phyloP scores from a whole-genome alignment of 2,329 filamentous ascomycete species.

The Monilinia fructicola region DNA sequence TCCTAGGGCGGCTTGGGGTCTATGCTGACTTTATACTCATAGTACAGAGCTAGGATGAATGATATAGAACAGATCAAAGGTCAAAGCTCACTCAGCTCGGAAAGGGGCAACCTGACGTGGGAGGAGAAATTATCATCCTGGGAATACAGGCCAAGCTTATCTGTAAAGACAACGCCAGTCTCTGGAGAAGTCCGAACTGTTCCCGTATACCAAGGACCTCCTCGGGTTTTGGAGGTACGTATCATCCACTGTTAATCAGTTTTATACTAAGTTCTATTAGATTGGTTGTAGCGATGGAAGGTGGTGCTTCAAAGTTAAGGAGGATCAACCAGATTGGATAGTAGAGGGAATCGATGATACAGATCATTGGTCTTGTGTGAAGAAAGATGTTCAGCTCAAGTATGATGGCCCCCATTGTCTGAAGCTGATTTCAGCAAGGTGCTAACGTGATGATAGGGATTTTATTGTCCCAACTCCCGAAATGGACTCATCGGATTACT shows the following conservation, averaged over 20 bases:
- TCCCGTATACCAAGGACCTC: conserved; percentile 29
- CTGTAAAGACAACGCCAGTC: conserved; percentile 6
- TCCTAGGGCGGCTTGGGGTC: neutral
- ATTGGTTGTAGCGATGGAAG: conserved; percentile 38
- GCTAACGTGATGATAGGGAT: conserved; percentile 29
- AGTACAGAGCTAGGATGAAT: conserved; percentile 32
- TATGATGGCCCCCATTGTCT: conserved; percentile 11
- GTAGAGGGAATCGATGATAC: conserved; percentile 39
- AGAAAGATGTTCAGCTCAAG: conserved; percentile 27
- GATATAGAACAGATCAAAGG: conserved; percentile 27
- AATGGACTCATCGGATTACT: conserved; percentile 31
- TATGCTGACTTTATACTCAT: conserved; percentile 10
- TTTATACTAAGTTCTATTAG: neutral
- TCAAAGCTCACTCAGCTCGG: conserved; percentile 1
- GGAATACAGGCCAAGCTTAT: conserved; percentile 30
- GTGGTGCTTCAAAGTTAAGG: conserved; percentile 38
- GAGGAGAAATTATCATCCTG: conserved; percentile 30
- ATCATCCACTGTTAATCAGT: neutral
- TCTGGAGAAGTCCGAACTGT: conserved; percentile 18
- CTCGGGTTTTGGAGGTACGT: conserved; percentile 34
- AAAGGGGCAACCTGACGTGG: conserved; percentile 7
- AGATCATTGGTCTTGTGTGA: conserved; percentile 35
- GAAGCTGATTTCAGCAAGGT: neutral
- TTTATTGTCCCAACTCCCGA: conserved; percentile 30
- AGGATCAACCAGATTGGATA: conserved; percentile 36